These are phyloP conservation scores for Solanum neorickii DNA, from an alignment of 257 asterid species.

Conservation along the genomic window DNA sequence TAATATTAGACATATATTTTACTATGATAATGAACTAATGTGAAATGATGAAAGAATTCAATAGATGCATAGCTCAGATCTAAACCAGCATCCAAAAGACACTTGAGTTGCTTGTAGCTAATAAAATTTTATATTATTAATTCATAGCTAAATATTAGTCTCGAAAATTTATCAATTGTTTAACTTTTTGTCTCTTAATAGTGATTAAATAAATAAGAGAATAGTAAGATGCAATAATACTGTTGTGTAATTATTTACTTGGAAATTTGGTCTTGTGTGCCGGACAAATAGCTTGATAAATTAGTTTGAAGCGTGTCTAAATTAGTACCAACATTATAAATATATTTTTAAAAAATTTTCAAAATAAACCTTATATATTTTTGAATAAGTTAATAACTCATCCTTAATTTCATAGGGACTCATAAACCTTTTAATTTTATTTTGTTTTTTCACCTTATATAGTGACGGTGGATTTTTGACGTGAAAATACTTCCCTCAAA, in stretches of 20 bases:
- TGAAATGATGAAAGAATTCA: background rate
- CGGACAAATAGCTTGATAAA: background rate
- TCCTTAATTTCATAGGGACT: background rate
- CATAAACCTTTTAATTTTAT: too few species aligned
- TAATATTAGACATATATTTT: too few species aligned
- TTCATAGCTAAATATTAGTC: background rate
- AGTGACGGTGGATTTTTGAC: background rate
- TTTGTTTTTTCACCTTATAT: background rate
- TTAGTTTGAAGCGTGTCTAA: too few species aligned
- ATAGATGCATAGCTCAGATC: background rate
- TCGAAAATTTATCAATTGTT: background rate
- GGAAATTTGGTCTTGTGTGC: background rate
- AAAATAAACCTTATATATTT: background rate
- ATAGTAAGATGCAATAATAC: background rate
- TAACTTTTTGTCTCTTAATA: background rate
- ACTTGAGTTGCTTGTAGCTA: background rate
- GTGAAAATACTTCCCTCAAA: background rate
- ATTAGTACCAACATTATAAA: background rate
- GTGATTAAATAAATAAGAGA: background rate
- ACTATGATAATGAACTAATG: too few species aligned
- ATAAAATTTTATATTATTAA: background rate
- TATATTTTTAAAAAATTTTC: background rate
- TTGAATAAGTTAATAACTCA: background rate
- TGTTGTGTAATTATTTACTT: background rate
- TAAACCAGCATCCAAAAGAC: background rate